A percentile compares a stretch with the other conserved stretches of the same genome.
phyloP scores from a whole-genome alignment of 768 basidiomycete genomes.

The Leucogyrophana mollusca region DNA sequence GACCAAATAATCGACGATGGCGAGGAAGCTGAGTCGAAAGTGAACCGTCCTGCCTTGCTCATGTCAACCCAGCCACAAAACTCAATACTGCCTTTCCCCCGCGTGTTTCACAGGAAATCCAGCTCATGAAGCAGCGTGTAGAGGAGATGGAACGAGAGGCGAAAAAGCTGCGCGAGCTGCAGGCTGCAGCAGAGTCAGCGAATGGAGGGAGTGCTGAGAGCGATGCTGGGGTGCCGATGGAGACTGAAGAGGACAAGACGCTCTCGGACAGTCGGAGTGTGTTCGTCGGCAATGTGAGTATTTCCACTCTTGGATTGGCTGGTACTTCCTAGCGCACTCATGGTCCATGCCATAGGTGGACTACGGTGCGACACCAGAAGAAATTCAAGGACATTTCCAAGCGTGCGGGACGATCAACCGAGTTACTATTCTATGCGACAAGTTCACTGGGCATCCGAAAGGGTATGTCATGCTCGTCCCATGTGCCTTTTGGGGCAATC shows the following conservation, averaged over 20 bases:
- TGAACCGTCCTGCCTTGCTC: constrained; percentile 17
- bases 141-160: constrained; percentile 94
- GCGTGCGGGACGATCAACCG: constrained; percentile 98
- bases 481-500: constrained; percentile 3
- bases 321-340: constrained; percentile 7
- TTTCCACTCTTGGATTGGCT: constrained; percentile 5
- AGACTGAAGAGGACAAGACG: constrained; percentile 83
- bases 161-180: constrained; percentile 81
- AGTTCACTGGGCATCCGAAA: constrained; percentile 99
- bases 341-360: constrained; percentile 67
- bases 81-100: constrained; percentile 14
- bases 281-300: constrained; percentile 94
- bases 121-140: constrained; percentile 88
- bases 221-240: constrained; percentile 52
- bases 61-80: constrained; percentile 4
- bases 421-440: constrained; percentile 98
- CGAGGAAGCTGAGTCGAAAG: constrained; percentile 66
- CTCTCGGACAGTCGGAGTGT: constrained; percentile 83
- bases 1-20: constrained; percentile 48
- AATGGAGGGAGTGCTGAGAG: constrained; percentile 45
- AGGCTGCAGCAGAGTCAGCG: constrained; percentile 71
- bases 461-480: constrained; percentile 53
- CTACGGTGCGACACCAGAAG: constrained; percentile 95
- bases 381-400: constrained; percentile 96
- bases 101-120: constrained; percentile 63